These are phyloP conservation scores for Leishmania amazonensis DNA, from an alignment of 208 protist genomes.

Conservation along the genomic window DNA sequence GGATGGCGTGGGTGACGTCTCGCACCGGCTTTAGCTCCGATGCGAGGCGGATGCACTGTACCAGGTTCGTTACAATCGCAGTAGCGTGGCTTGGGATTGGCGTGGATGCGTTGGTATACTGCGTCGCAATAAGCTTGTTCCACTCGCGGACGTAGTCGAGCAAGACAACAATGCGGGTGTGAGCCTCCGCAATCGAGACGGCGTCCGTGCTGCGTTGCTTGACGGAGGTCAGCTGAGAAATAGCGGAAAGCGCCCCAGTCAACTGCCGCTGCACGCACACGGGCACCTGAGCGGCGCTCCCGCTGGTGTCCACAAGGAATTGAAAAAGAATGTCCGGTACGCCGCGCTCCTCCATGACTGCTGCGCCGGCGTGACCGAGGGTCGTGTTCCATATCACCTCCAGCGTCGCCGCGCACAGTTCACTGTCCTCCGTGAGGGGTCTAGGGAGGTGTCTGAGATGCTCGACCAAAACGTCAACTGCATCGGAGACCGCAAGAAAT, in stretches of 20 bases:
- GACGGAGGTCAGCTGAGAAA: conserved; percentile 70
- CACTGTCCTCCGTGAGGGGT: not conserved
- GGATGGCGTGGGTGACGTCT: conserved; percentile 55
- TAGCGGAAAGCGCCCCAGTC: conserved; percentile 69
- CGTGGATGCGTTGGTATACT: conserved; percentile 27
- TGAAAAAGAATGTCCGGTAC: conserved; percentile 47
- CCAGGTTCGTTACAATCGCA: conserved; percentile 77
- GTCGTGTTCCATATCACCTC: conserved; percentile 60
- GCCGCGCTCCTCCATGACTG: conserved; percentile 38
- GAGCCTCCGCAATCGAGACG: not conserved
- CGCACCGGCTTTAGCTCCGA: conserved; percentile 76
- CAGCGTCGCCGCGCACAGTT: conserved; percentile 30
- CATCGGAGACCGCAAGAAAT: conserved; percentile 3
- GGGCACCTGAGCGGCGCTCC: conserved; percentile 8
- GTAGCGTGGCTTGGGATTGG: conserved; percentile 41
- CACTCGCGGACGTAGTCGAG: conserved; percentile 53
- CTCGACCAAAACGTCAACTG: conserved; percentile 5
- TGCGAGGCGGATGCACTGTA: conserved; percentile 75
- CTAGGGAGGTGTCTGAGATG: conserved; percentile 6
- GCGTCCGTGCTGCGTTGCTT: conserved; percentile 47
- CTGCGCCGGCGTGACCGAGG: conserved; percentile 51
- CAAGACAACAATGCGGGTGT: conserved; percentile 39
- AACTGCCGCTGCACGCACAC: conserved; percentile 58
- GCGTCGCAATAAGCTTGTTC: conserved; percentile 39
- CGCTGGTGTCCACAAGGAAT: conserved; percentile 39